phyloP scores from a whole-genome alignment of 768 basidiomycete species.

The Pholiota microspora region DNA sequence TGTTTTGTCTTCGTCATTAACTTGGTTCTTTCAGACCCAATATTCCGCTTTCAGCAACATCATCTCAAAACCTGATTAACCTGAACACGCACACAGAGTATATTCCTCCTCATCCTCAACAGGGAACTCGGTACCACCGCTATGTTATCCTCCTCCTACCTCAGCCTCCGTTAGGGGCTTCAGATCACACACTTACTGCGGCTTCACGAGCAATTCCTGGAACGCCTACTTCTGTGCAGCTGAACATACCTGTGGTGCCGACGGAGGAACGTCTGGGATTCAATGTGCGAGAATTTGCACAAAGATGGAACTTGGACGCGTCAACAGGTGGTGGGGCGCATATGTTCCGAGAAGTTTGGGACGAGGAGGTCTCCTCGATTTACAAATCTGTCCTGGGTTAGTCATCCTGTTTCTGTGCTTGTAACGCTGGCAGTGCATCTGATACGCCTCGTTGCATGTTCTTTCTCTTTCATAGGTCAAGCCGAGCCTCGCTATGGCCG shows the following conservation, averaged over 20 bases:
- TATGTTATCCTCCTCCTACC: constrained; percentile 77
- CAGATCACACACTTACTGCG: constrained; percentile 32
- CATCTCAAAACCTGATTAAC: constrained; percentile 39
- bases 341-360: constrained; percentile 85
- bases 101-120: constrained; percentile 89
- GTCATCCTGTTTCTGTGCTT: constrained; percentile 30
- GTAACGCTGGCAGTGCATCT: constrained; percentile 14
- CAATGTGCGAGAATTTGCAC: constrained; percentile 62
- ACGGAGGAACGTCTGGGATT: constrained; percentile 56
- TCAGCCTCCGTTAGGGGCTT: constrained; percentile 46
- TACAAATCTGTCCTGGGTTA: constrained; percentile 67
- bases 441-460: constrained; percentile 10
- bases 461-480: constrained; percentile 26
- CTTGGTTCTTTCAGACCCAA: constrained; percentile 58
- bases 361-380: constrained; percentile 57
- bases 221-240: constrained; percentile 29
- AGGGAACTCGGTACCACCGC: constrained; percentile 88
- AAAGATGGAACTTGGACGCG: constrained; percentile 50
- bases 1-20: constrained; percentile 9
- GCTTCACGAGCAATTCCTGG: constrained; percentile 29
- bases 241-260: constrained; percentile 47
- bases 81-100: constrained; percentile 66
- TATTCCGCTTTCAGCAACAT: constrained; percentile 63
- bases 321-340: constrained; percentile 67
- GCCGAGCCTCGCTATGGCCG: constrained; percentile 58